Conservation (phyloP, 805 yeast species). For the Teunomyces aglyptinius region DNA sequence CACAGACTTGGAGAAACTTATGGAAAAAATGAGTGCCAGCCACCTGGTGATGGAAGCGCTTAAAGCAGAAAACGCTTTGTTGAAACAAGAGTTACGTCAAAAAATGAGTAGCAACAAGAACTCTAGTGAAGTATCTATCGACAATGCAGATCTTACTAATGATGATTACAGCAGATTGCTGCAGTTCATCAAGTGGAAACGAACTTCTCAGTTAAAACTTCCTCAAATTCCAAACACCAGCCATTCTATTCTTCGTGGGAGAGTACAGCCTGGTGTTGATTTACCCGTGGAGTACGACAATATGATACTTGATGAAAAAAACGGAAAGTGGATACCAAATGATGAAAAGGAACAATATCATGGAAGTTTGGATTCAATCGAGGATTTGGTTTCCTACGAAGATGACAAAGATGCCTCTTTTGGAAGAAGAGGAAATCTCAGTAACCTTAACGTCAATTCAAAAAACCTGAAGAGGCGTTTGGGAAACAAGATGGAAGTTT, state of each 20-base stretch:
- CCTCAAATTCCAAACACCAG: conserved; percentile 5
- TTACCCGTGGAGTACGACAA: conserved; percentile 34
- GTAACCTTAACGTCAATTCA: not conserved
- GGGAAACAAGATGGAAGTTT: conserved; percentile 33
- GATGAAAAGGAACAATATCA: conserved; percentile 20
- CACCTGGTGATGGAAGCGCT: conserved; percentile 15
- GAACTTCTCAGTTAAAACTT: conserved; percentile 36
- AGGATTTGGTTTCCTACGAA: conserved; percentile 28
- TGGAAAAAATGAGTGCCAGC: conserved; percentile 11
- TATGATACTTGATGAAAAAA: conserved; percentile 21
- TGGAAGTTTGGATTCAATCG: conserved; percentile 39
- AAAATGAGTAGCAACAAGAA: conserved; percentile 5
- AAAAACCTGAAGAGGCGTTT: conserved; percentile 8
- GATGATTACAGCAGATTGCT: conserved; percentile 15
- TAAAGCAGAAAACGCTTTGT: conserved; percentile 13
- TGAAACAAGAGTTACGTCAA: conserved; percentile 10
- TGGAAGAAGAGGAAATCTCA: conserved; percentile 4
- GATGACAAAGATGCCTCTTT: conserved; percentile 9
- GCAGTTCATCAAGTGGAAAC: conserved; percentile 34
- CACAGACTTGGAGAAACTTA: conserved; percentile 13
- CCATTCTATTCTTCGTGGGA: conserved; percentile 22
- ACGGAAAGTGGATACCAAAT: conserved; percentile 21
- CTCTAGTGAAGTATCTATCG: conserved; percentile 15
- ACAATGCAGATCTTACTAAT: conserved; percentile 20
- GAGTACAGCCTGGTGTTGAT: conserved; percentile 32